Base-by-base conservation (phyloP, 1,139 yeast genomes). In the Arxiozyma heterogenica region DNA sequence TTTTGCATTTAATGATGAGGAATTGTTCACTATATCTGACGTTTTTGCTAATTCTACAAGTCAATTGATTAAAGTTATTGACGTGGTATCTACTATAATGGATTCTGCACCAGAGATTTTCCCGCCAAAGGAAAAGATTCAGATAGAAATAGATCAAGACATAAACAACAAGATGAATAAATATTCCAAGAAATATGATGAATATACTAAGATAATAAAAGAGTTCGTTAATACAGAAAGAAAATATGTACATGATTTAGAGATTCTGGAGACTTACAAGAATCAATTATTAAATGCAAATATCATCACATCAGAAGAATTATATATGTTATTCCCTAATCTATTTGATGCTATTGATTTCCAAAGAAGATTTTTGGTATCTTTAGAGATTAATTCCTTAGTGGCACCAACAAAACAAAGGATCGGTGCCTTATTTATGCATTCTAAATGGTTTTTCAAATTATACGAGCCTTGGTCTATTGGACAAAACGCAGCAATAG, bases 381-480 rank as follows among this genome's bases (percentile, higher is more conserved):
- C 97, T 0, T 72, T 91, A 56, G 99, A 93, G 71, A 87, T 93
- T 64, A 91, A 91, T 70, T 83, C 90, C 6, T 76, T 82, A 48
- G 84, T 86, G 8, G 87, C 91, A 5, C 79, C 83, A 30, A 79
- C 81, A 58, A 82, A 83, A 63, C 97, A 91, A 68, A 77, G 96
- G 57, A 81, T 91, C 52, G 98, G 98, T 1, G 85, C 94, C 2
- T 78, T 91, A 1, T 93, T 93, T 68, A 77, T 87, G 58, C 85
- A 86, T 75, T 86, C 90, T 0, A 83, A 91, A 42, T 83, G 84
- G 20, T 94, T 94, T 41, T 90, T 90, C 71, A 84, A 83, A 59
- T 83, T 89, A 8, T 94, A 93, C 70, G 96, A 90, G 66, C 93
- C 96, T 12, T 93, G 84, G 93, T 88, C 86, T 59, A 81, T 82